Conservation (phyloP, 2,329 filamentous ascomycete species). For the Xylaria multiplex region DNA sequence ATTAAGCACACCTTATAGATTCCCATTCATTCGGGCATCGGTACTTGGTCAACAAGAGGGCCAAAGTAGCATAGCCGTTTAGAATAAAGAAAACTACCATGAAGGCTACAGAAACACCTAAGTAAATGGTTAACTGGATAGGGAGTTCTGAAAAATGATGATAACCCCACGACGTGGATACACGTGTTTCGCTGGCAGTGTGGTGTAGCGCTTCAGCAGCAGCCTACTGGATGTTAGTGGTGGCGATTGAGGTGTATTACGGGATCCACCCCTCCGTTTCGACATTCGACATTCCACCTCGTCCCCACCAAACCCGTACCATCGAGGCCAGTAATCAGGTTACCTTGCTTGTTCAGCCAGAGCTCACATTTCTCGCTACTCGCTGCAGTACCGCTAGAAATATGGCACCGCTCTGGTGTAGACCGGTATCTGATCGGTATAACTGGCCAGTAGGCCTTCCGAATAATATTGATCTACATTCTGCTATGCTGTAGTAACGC, state of each 20-base stretch:
- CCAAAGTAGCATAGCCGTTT: too few species aligned
- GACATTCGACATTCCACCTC: neutral
- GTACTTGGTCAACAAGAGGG: too few species aligned
- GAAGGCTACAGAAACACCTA: too few species aligned
- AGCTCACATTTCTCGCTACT: neutral
- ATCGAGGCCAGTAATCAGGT: constrained; percentile 1
- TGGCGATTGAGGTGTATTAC: neutral
- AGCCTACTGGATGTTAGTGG: too few species aligned
- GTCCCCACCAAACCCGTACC: neutral
- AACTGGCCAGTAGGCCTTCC: neutral
- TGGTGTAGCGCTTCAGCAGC: too few species aligned
- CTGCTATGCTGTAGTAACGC: neutral
- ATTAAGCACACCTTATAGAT: too few species aligned
- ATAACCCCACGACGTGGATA: neutral
- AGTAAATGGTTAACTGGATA: too few species aligned
- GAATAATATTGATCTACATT: constrained; percentile 29
- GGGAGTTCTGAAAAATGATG: too few species aligned
- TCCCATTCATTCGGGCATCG: too few species aligned
- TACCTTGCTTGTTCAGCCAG: too few species aligned
- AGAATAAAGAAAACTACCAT: too few species aligned
- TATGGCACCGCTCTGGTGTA: neutral
- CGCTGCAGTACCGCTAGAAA: neutral
- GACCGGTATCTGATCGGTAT: too few species aligned
- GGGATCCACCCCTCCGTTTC: constrained; percentile 18
- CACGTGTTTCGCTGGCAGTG: constrained; percentile 5